These are phyloP conservation scores for Parathielavia appendiculata DNA, from an alignment of 495 filamentous ascomycete species.

Conservation along the genomic window DNA sequence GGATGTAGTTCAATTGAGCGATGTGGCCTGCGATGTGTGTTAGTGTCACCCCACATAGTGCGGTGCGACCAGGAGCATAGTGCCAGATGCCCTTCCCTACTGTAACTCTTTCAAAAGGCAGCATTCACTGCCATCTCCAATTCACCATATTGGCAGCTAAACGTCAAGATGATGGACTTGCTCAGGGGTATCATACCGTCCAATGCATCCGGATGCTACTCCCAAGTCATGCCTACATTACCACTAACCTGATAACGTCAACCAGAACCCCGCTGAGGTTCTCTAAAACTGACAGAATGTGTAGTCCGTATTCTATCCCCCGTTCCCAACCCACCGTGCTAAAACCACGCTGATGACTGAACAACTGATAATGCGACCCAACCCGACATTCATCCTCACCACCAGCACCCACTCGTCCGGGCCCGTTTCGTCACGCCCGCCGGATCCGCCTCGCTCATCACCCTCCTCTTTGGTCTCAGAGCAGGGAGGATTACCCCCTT, in stretches of 20 bases:
- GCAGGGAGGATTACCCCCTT: background rate
- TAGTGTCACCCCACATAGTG: no score
- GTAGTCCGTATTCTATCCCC: background rate
- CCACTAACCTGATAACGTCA: no score
- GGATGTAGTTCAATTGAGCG: no score
- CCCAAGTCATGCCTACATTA: background rate
- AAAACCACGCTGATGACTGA: no score
- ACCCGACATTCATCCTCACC: background rate
- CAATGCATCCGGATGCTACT: background rate
- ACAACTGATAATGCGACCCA: no score
- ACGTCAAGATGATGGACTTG: background rate
- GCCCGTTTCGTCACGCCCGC: background rate
- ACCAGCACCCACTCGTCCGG: background rate
- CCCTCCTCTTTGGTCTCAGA: background rate
- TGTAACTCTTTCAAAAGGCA: no score
- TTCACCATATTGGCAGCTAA: no score
- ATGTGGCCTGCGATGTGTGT: no score
- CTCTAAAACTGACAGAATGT: background rate
- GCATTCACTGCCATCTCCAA: no score
- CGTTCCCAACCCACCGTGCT: background rate
- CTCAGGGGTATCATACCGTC: constrained; percentile 5
- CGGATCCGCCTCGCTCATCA: background rate
- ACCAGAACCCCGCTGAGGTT: no score
- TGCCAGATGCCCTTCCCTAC: no score
- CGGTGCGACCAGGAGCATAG: no score